Evolutionary conservation across 2,329 filamentous ascomycete genomes (phyloP).

Genomic region (Lomentospora prolificans): DNA sequence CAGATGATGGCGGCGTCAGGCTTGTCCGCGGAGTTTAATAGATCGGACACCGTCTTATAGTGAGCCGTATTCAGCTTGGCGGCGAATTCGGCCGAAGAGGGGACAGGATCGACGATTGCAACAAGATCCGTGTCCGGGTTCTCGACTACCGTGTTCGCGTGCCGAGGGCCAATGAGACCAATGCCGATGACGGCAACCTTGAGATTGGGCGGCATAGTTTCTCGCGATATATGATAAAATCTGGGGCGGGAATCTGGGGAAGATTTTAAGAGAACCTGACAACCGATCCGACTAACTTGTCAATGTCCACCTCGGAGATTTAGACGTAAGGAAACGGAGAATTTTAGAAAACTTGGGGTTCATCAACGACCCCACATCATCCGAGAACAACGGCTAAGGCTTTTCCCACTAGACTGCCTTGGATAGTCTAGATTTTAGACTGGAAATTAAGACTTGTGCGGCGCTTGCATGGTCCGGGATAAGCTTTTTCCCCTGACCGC

Average conservation of each 20-base stretch:
- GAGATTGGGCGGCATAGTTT: not conserved
- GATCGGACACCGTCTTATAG: constrained; percentile 25
- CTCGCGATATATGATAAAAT: no score
- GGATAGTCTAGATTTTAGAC: no score
- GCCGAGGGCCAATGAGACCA: constrained; percentile 21
- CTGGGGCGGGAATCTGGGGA: no score
- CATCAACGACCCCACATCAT: not conserved
- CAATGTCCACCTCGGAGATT: no score
- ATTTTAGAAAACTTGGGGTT: no score
- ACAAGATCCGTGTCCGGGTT: constrained; percentile 16
- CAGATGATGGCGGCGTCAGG: constrained; percentile 47
- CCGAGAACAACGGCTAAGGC: not conserved
- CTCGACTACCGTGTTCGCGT: constrained; percentile 18
- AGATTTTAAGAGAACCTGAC: no score
- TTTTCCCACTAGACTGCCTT: not conserved
- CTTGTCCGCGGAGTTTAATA: constrained; percentile 28
- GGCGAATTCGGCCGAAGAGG: constrained; percentile 14
- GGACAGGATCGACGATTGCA: constrained; percentile 21
- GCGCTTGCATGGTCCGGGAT: not conserved
- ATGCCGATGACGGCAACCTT: constrained; percentile 21
- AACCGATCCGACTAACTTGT: no score
- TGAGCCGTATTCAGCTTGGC: constrained; percentile 15
- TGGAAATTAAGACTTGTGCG: no score
- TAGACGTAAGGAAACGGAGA: no score
- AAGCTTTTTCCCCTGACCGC: not conserved